Conservation (phyloP, 257 asterid species). For the Orobanche coerulescens region DNA sequence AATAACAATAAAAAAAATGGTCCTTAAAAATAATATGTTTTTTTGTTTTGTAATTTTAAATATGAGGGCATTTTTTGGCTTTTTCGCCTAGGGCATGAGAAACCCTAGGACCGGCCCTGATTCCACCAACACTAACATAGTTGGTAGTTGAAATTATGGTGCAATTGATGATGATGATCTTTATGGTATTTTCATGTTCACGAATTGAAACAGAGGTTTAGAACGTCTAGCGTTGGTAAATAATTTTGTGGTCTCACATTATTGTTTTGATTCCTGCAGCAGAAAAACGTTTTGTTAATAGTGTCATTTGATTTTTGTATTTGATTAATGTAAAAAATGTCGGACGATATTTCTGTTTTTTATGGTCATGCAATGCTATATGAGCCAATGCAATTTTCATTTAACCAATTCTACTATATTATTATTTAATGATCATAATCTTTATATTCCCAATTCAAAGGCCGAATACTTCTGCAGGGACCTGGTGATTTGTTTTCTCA, state of each 20-base stretch:
- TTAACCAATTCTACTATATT: neutral
- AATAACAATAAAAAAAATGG: too few relatives aligned
- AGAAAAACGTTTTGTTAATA: too few relatives aligned
- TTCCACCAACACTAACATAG: too few relatives aligned
- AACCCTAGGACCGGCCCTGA: too few relatives aligned
- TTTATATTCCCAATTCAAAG: conserved; percentile 27
- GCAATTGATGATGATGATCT: too few relatives aligned
- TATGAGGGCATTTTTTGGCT: too few relatives aligned
- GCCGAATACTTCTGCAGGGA: conserved; percentile 28
- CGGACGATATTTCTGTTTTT: neutral
- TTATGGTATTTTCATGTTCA: neutral
- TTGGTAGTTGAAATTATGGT: too few relatives aligned
- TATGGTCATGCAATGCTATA: conserved; percentile 5
- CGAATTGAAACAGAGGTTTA: neutral
- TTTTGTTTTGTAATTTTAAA: too few relatives aligned
- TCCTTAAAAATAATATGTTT: too few relatives aligned
- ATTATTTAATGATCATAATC: conserved; percentile 9
- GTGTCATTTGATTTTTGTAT: too few relatives aligned
- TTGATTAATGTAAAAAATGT: too few relatives aligned
- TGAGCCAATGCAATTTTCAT: neutral
- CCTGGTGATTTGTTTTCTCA: conserved; percentile 34
- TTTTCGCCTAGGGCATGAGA: too few relatives aligned
- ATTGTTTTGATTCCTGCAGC: neutral
- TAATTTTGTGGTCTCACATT: neutral
- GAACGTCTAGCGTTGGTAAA: neutral